Percentiles rank a stretch among this genome's conserved stretches.
These are phyloP conservation scores for Eucommia ulmoides DNA, from an alignment of 257 asterid genomes.

Conservation along the genomic window DNA sequence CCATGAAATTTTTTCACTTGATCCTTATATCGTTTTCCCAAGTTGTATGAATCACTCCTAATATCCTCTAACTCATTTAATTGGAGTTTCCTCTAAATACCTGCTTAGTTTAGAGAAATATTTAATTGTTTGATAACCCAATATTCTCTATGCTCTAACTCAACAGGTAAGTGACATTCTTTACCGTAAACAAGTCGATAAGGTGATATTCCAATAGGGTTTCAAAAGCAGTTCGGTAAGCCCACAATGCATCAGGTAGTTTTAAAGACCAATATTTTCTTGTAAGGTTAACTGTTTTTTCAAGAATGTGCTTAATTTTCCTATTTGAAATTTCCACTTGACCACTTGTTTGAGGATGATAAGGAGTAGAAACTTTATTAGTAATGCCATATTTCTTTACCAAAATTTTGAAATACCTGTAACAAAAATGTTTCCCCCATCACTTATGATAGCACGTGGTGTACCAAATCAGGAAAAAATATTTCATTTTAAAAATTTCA, in stretches of 20 bases:
- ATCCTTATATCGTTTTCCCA: not conserved
- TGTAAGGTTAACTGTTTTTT: not conserved
- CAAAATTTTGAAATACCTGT: not conserved
- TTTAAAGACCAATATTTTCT: not conserved
- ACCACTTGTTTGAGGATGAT: not conserved
- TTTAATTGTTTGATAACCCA: not conserved
- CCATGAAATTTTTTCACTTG: too few relatives aligned
- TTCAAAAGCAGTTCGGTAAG: not conserved
- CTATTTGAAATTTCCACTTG: not conserved
- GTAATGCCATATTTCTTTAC: not conserved
- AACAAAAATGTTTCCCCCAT: not conserved
- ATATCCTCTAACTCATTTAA: not conserved
- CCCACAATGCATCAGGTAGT: not conserved
- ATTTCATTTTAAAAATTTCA: too few relatives aligned
- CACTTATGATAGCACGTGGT: not conserved
- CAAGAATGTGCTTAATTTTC: not conserved
- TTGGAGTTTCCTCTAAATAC: not conserved
- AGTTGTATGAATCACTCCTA: not conserved
- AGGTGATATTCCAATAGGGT: not conserved
- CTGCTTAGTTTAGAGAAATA: not conserved
- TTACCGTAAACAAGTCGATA: not conserved
- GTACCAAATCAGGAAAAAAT: too few relatives aligned
- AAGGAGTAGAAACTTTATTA: not conserved
- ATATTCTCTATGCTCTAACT: not conserved
- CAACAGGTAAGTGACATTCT: not conserved